Percentiles rank a stretch among this genome's conserved stretches.
phyloP scores from a whole-genome alignment of 2,329 filamentous ascomycete genomes.

The Phialocephala subalpina region DNA sequence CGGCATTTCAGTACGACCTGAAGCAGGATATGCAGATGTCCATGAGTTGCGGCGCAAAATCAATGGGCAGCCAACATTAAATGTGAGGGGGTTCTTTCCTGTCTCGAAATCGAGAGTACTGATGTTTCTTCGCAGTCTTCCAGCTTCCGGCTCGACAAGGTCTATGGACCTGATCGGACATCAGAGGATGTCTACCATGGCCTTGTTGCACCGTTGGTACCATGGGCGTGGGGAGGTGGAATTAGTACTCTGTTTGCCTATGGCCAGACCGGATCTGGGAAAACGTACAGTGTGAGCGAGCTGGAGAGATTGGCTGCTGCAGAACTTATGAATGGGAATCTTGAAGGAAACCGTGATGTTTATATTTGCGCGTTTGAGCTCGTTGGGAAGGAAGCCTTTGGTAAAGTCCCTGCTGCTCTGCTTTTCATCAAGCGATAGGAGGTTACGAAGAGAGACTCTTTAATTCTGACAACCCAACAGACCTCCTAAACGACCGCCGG shows the following conservation, averaged over 20 bases:
- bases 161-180: neutral
- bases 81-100: too few relatives aligned
- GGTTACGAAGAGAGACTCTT: too few relatives aligned
- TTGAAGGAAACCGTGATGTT: conserved; percentile 85
- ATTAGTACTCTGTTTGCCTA: conserved; percentile 58
- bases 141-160: neutral
- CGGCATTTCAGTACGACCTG: too few relatives aligned
- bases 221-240: conserved; percentile 48
- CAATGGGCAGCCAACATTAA: too few relatives aligned
- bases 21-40: too few relatives aligned
- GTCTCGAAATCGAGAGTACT: too few relatives aligned
- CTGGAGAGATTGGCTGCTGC: conserved; percentile 51
- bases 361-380: conserved; percentile 92
- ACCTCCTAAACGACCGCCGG: conserved; percentile 52
- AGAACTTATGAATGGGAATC: conserved; percentile 79
- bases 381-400: conserved; percentile 78
- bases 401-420: too few relatives aligned
- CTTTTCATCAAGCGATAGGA: too few relatives aligned
- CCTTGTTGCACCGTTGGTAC: neutral
- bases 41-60: too few relatives aligned
- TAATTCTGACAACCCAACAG: too few relatives aligned
- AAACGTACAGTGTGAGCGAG: conserved; percentile 53
- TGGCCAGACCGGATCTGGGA: conserved; percentile 58
- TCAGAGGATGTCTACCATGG: neutral
- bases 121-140: neutral